These are phyloP conservation scores for Ophiobolus disseminans DNA, from an alignment of 2,329 filamentous ascomycete species.

Conservation along the genomic window DNA sequence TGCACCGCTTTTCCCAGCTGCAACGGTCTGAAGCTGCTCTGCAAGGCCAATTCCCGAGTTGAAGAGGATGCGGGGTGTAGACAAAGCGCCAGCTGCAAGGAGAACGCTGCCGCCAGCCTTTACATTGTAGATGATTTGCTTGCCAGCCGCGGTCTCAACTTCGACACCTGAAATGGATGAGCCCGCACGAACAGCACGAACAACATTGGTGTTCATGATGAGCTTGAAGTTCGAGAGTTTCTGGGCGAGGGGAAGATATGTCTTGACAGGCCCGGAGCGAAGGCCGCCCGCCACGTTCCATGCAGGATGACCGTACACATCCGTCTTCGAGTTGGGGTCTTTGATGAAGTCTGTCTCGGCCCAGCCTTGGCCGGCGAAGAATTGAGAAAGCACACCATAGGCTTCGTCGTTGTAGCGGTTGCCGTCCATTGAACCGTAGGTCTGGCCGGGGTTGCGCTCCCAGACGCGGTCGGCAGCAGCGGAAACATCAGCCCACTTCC, in stretches of 20 bases:
- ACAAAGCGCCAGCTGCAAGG: conserved; percentile 71
- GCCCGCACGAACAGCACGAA: conserved; percentile 67
- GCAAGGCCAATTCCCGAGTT: conserved; percentile 71
- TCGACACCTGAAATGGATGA: conserved; percentile 70
- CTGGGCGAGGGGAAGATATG: conserved; percentile 70
- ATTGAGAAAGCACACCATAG: conserved; percentile 67
- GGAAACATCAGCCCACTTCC: conserved; percentile 70
- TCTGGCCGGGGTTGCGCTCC: conserved; percentile 72
- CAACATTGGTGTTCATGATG: conserved; percentile 69
- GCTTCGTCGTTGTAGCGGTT: conserved; percentile 69
- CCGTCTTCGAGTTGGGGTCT: conserved; percentile 66
- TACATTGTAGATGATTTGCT: conserved; percentile 60
- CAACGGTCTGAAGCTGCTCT: conserved; percentile 55
- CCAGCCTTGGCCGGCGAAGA: conserved; percentile 68
- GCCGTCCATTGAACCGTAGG: conserved; percentile 69
- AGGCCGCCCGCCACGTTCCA: conserved; percentile 71
- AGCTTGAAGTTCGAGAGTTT: conserved; percentile 69
- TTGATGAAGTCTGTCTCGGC: conserved; percentile 67
- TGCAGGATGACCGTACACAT: conserved; percentile 66
- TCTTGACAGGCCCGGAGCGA: conserved; percentile 71
- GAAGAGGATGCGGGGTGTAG: conserved; percentile 71
- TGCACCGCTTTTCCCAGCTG: conserved; percentile 49
- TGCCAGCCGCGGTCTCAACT: conserved; percentile 54
- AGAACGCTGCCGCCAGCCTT: conserved; percentile 68
- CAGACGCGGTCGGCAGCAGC: conserved; percentile 70